Base-by-base conservation (phyloP, 2,329 filamentous ascomycete genomes). In the Seiridium cupressi region DNA sequence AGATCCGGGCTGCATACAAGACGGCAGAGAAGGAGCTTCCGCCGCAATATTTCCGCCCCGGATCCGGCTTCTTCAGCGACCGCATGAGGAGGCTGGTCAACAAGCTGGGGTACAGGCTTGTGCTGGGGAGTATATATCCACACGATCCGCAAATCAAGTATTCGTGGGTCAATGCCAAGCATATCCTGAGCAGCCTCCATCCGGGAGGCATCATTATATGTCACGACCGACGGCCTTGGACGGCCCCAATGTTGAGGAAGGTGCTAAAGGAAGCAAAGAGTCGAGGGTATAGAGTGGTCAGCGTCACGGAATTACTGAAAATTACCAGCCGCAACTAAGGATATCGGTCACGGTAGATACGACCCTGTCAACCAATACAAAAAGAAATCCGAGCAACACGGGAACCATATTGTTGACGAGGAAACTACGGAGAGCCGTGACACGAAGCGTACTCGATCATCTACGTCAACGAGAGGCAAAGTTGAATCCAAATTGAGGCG, bases 91-190 rank as follows among this genome's bases (percentile, higher is more conserved):
- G 75, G 40, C 71, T 89, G 42, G 75, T 92, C 6, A 75, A 76
- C 40, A 79, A 76, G 56, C 71, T 92, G 62, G 88, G 87, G 3
- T 93, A 92, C 73, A 80, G 82, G 55, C 80, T 95, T 56, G 89
- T 93, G n/a, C 77, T 97, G 44, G 93, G 93, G 3, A 88, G 87
- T 73, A 88, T 97, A 46, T 97, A 96, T 75, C 93, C 93, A 4
- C 92, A 96, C 76, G 93, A 97, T 76, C 88, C 93, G n/a, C 92
- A 96, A 79, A 89, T 97, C 60, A 79, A 80, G 8, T 88, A 84
- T 68, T 82, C 85, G 65, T 77, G 79, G 64, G 66, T 93, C 57
- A 97, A 97, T 74, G 89, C 91, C 6, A 81, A 79, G 65, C 92
- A 96, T 77, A 85, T 96, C 3, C 73, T 96, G 66, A 92, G 90